These are phyloP conservation scores for Suillus weaverae DNA, from an alignment of 768 basidiomycete genomes.

Conservation along the genomic window DNA sequence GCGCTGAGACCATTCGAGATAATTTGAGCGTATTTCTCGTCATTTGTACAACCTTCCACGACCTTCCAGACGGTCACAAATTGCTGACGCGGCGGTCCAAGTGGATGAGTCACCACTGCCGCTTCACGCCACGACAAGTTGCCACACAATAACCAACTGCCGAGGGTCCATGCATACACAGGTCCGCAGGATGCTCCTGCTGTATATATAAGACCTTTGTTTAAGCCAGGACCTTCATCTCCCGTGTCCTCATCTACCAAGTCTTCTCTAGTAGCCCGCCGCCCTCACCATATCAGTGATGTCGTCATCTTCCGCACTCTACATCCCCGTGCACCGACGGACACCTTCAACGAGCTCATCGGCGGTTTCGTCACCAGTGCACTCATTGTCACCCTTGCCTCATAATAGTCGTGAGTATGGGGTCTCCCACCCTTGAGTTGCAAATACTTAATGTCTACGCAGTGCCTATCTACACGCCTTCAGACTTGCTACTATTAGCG, in stretches of 20 bases:
- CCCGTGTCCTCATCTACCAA: conserved; percentile 1
- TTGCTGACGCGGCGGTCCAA: conserved; percentile 7
- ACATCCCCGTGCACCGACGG: conserved; percentile 45
- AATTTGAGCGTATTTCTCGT: not conserved
- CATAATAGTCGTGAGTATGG: conserved; percentile 13
- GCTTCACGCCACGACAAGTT: not conserved
- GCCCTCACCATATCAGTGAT: conserved; percentile 19
- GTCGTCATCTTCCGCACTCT: conserved; percentile 31
- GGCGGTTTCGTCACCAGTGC: conserved; percentile 15
- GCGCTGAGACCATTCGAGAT: not conserved
- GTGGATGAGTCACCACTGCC: conserved; percentile 1
- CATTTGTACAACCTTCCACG: conserved; percentile 5
- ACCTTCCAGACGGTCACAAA: conserved; percentile 8
- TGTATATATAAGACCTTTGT: conserved; percentile 8
- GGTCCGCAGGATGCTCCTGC: conserved; percentile 1
- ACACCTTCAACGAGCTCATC: conserved; percentile 13
- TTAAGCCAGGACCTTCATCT: not conserved
- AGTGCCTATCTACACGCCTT: conserved; percentile 26
- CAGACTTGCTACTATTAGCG: conserved; percentile 26
- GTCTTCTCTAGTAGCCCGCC: conserved; percentile 5
- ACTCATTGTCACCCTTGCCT: not conserved
- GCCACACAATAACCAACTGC: conserved; percentile 6
- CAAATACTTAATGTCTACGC: not conserved
- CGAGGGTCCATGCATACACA: not conserved
- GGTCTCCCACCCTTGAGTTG: not conserved